These are phyloP conservation scores for Rickenella mellea DNA, from an alignment of 768 basidiomycete genomes.

Conservation along the genomic window DNA sequence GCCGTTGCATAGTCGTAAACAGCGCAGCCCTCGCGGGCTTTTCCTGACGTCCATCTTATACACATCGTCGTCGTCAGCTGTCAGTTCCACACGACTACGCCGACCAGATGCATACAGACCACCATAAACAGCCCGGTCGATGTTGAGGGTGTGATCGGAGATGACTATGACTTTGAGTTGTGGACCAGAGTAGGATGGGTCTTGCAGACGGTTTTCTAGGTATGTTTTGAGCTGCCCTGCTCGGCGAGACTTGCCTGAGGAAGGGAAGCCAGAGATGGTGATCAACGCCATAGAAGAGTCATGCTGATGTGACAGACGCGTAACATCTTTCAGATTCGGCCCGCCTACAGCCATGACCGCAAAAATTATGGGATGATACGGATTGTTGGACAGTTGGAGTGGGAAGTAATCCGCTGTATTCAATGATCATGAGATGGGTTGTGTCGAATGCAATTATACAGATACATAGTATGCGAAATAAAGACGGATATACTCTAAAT, in stretches of 20 bases:
- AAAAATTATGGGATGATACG: no score
- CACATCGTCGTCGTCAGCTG: conserved; percentile 1
- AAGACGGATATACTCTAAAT: no score
- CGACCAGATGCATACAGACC: conserved; percentile 35
- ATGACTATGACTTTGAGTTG: conserved; percentile 38
- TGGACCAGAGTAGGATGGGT: conserved; percentile 45
- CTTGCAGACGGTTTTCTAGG: conserved; percentile 43
- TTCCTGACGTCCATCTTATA: conserved; percentile 71
- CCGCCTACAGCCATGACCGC: no score
- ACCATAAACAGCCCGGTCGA: conserved; percentile 61
- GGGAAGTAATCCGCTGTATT: no score
- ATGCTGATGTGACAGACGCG: not conserved
- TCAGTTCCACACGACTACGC: not conserved
- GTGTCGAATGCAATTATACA: no score
- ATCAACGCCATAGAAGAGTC: conserved; percentile 69
- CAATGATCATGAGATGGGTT: no score
- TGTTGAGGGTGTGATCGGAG: conserved; percentile 64
- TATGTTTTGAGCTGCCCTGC: conserved; percentile 52
- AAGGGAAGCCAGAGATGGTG: conserved; percentile 83
- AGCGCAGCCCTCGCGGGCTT: conserved; percentile 81
- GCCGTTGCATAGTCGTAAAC: conserved; percentile 74
- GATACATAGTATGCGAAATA: conserved; percentile 1
- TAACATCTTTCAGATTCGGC: no score
- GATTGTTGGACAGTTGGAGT: no score
- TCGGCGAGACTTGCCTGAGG: conserved; percentile 76